Conservation (phyloP, 768 basidiomycete species). For the Termitomyces sp. region DNA sequence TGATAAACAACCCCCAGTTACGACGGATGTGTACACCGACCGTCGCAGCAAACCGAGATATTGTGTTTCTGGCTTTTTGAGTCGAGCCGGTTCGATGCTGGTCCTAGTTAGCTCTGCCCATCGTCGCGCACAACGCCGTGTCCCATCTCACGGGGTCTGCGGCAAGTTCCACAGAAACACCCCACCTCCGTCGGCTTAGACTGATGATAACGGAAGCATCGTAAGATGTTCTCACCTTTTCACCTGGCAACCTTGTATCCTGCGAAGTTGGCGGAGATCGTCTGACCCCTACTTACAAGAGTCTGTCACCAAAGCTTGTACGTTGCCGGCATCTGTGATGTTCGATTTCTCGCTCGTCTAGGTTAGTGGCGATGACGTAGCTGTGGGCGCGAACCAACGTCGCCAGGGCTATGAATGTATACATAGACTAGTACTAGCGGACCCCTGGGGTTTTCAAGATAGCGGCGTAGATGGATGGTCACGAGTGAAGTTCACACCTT, state of each 20-base stretch:
- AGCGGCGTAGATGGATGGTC: not conserved
- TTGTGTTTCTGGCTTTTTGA: not conserved
- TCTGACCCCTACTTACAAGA: conserved; percentile 4
- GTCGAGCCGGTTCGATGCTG: conserved; percentile 1
- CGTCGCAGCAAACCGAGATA: not conserved
- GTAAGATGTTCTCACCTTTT: conserved; percentile 2
- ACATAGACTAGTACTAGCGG: not conserved
- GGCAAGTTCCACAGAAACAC: conserved; percentile 4
- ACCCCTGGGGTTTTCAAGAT: not conserved
- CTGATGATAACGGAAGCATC: not conserved
- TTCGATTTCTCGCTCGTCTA: not conserved
- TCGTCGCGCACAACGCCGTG: not conserved
- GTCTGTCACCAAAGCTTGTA: not conserved
- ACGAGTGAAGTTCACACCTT: conserved; percentile 5
- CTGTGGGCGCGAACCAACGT: no score
- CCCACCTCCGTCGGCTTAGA: conserved; percentile 4
- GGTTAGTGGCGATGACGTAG: no score
- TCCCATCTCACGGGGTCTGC: not conserved
- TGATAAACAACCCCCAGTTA: not conserved
- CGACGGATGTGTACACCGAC: not conserved
- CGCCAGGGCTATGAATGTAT: not conserved
- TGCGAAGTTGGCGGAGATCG: conserved; percentile 17
- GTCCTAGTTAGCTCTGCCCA: not conserved
- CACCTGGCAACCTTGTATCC: conserved; percentile 2
- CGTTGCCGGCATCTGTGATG: not conserved